Evolutionary conservation across 257 asterid species (phyloP).

Genomic region (Plantago elongata): DNA sequence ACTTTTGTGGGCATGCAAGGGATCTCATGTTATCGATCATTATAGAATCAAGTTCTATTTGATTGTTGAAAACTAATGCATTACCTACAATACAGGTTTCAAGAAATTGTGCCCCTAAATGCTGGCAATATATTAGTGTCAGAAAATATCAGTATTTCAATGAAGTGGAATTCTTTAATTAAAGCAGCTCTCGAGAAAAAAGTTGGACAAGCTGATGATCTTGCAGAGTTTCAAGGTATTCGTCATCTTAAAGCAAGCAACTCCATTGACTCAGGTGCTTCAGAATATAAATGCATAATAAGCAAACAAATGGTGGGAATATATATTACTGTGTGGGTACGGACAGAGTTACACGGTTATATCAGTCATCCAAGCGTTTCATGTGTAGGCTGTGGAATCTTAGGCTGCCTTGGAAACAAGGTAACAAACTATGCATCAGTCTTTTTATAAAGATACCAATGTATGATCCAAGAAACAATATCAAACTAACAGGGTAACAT

Average conservation of each 20-base stretch:
- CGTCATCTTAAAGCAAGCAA: slow-evolving; percentile 30
- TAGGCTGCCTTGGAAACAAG: slow-evolving; percentile 58
- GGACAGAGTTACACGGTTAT: slow-evolving; percentile 31
- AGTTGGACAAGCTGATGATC: slow-evolving; percentile 17
- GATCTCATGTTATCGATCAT: not conserved
- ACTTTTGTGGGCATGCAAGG: not conserved
- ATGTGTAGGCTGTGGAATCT: slow-evolving; percentile 53
- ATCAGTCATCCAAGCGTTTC: slow-evolving; percentile 42
- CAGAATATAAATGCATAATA: slow-evolving; percentile 42
- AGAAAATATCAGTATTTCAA: slow-evolving; percentile 32
- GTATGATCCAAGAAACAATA: not conserved
- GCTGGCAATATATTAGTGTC: slow-evolving; percentile 46
- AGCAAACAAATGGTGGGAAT: slow-evolving; percentile 63
- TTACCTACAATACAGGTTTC: slow-evolving; percentile 44
- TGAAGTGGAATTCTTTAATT: slow-evolving; percentile 55
- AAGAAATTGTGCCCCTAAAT: slow-evolving; percentile 63
- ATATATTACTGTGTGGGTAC: slow-evolving; percentile 49
- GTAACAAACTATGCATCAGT: slow-evolving; percentile 23
- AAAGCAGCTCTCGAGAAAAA: slow-evolving; percentile 49
- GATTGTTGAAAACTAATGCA: slow-evolving; percentile 8
- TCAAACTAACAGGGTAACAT: slow-evolving; percentile 1
- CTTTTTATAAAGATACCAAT: not conserved
- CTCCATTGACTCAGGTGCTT: slow-evolving; percentile 24
- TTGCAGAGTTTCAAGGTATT: slow-evolving; percentile 42
- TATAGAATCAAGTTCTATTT: not conserved